A percentile compares a stretch with the other conserved stretches of the same genome.
Evolutionary conservation across 768 basidiomycete species (phyloP).

Genomic region (Inosperma sp.): DNA sequence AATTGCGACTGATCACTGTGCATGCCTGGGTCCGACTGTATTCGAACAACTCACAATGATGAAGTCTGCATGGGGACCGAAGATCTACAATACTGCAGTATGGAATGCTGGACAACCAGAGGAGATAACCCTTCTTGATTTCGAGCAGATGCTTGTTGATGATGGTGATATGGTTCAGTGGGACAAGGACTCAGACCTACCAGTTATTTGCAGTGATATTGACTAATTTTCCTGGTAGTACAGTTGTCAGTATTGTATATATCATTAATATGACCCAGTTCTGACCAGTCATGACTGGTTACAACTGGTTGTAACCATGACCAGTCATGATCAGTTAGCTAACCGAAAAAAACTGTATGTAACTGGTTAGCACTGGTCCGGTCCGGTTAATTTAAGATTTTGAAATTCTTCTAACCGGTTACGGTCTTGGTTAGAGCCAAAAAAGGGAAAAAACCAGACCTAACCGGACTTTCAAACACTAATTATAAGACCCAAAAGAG

Average conservation of each 20-base stretch:
- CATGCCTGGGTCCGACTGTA: background rate
- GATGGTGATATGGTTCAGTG: slow-evolving; percentile 3
- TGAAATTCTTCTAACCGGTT: background rate
- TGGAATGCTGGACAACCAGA: slow-evolving; percentile 6
- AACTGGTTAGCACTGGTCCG: slow-evolving; percentile 1
- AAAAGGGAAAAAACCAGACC: too few relatives aligned
- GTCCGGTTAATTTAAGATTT: slow-evolving; percentile 1
- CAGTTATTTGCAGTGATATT: background rate
- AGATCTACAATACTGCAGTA: slow-evolving; percentile 3
- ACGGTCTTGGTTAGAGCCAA: background rate
- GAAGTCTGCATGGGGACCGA: slow-evolving; percentile 10
- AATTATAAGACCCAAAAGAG: background rate
- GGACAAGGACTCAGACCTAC: slow-evolving; percentile 9
- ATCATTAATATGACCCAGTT: background rate
- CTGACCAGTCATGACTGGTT: background rate
- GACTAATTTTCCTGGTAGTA: too few relatives aligned
- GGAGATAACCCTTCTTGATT: background rate
- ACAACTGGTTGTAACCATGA: background rate
- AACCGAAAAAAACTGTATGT: background rate
- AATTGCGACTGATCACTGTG: slow-evolving; percentile 4
- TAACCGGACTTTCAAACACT: too few relatives aligned
- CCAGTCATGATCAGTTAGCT: background rate
- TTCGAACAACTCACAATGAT: slow-evolving; percentile 13
- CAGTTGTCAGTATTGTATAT: background rate
- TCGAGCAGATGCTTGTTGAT: slow-evolving; percentile 9